A percentile compares a stretch with the other conserved stretches of the same genome.
Conservation (phyloP, 2,329 filamentous ascomycete species). For the Penicillium sp. region DNA sequence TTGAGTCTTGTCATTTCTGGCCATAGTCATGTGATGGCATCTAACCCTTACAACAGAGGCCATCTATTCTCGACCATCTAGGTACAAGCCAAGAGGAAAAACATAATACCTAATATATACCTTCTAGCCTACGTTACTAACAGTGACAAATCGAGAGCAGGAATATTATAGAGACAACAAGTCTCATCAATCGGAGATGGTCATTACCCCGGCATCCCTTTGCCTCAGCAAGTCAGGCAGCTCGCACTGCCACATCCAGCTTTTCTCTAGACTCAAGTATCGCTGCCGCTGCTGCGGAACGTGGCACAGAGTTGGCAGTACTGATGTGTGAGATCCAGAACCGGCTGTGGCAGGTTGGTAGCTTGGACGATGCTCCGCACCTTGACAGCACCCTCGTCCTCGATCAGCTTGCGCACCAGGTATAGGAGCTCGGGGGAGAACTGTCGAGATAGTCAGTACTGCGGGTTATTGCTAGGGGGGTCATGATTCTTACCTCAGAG, state of each 20-base stretch:
- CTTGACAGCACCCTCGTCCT: slow-evolving; percentile 96
- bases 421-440: slow-evolving; percentile 89
- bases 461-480: not conserved
- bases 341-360: slow-evolving; percentile 85
- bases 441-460: slow-evolving; percentile 37
- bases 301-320: slow-evolving; percentile 92
- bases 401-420: slow-evolving; percentile 85
- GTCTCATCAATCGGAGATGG: slow-evolving; percentile 13
- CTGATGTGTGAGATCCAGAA: slow-evolving; percentile 90
- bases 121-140: slow-evolving; percentile 12
- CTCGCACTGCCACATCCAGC: not conserved
- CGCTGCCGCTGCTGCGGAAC: slow-evolving; percentile 89
- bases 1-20: not conserved
- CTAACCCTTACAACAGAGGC: not conserved
- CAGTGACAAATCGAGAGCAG: slow-evolving; percentile 7
- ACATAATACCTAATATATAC: slow-evolving; percentile 11
- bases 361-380: slow-evolving; percentile 95
- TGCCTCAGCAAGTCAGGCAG: slow-evolving; percentile 12
- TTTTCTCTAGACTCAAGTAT: slow-evolving; percentile 53
- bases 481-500: slow-evolving; percentile 62
- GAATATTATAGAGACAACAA: slow-evolving; percentile 11
- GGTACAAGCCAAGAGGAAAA: not conserved
- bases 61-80: not conserved
- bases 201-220: slow-evolving; percentile 19
- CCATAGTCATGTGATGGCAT: not conserved